Evolutionary conservation across 306 rosid species (phyloP).

Genomic region (Senna siamea): DNA sequence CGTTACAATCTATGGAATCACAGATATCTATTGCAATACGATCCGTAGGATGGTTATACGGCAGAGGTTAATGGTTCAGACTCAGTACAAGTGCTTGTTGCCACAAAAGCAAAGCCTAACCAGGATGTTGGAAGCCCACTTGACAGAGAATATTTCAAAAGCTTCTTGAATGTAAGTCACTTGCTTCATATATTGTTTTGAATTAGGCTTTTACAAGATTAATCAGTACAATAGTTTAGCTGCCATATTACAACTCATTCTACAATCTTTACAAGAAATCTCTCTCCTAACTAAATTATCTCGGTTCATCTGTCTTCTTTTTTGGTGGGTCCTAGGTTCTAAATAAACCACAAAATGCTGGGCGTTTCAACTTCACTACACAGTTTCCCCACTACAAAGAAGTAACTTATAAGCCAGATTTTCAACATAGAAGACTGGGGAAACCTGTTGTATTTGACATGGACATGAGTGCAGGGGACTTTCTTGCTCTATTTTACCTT

Average conservation of each 20-base stretch:
- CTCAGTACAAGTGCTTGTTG: conserved; percentile 78
- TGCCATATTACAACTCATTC: not conserved
- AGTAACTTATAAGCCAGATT: conserved; percentile 62
- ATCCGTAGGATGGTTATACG: conserved; percentile 89
- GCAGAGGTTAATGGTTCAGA: conserved; percentile 59
- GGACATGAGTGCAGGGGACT: conserved; percentile 99
- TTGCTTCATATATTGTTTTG: not conserved
- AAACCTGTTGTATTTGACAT: conserved; percentile 85
- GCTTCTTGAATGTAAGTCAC: conserved; percentile 71
- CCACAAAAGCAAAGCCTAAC: conserved; percentile 81
- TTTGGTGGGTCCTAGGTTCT: conserved; percentile 36
- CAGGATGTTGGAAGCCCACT: conserved; percentile 53
- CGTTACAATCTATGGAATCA: not conserved
- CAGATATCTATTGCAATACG: conserved; percentile 30
- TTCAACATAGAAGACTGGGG: conserved; percentile 56
- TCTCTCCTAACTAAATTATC: not conserved
- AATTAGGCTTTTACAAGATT: not conserved
- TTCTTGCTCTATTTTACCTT: conserved; percentile 81
- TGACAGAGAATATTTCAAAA: conserved; percentile 69
- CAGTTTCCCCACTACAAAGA: conserved; percentile 74
- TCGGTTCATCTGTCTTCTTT: not conserved
- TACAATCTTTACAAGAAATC: not conserved
- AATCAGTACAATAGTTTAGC: not conserved
- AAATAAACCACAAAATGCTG: conserved; percentile 47
- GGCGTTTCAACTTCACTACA: conserved; percentile 77